Conservation (phyloP, 352 stramenopile genomes). For the Thalassiosira livingstoniorum region DNA sequence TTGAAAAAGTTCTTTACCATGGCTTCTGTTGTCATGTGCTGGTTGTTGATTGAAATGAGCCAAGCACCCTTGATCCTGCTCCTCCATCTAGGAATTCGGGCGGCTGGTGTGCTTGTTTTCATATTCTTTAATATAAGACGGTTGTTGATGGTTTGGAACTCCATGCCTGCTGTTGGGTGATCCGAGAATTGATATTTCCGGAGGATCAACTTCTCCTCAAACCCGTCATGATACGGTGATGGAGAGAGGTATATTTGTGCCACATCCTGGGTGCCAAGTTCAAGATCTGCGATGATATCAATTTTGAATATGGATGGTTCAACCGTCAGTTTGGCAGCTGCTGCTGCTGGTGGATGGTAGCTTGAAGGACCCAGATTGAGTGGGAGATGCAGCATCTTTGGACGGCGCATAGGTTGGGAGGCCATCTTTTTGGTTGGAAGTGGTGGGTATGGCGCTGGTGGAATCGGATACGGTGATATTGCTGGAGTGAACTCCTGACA, state of each 20-base stretch:
- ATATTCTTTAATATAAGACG: background rate
- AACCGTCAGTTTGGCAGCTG: too few relatives aligned
- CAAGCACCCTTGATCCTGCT: background rate
- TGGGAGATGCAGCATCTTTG: too few relatives aligned
- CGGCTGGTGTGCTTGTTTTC: background rate
- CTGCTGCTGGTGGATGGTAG: too few relatives aligned
- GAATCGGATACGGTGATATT: too few relatives aligned
- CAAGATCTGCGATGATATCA: background rate
- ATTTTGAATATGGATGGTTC: too few relatives aligned
- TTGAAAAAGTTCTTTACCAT: background rate
- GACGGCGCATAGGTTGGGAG: too few relatives aligned
- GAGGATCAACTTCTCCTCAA: constrained; percentile 1
- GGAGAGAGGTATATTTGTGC: constrained; percentile 9
- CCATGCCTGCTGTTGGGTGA: background rate
- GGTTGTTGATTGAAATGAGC: background rate
- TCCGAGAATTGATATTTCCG: background rate
- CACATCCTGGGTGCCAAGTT: background rate
- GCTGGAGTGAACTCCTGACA: too few relatives aligned
- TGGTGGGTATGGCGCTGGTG: too few relatives aligned
- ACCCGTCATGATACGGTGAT: background rate
- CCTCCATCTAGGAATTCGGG: constrained; percentile 1
- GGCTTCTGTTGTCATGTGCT: background rate
- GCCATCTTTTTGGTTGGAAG: too few relatives aligned
- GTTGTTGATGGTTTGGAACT: background rate
- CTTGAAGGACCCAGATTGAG: too few relatives aligned